A percentile compares a stretch with the other conserved stretches of the same genome.
These are phyloP conservation scores for Abelmoschus esculentus DNA, from an alignment of 345 rosid species.

Conservation along the genomic window DNA sequence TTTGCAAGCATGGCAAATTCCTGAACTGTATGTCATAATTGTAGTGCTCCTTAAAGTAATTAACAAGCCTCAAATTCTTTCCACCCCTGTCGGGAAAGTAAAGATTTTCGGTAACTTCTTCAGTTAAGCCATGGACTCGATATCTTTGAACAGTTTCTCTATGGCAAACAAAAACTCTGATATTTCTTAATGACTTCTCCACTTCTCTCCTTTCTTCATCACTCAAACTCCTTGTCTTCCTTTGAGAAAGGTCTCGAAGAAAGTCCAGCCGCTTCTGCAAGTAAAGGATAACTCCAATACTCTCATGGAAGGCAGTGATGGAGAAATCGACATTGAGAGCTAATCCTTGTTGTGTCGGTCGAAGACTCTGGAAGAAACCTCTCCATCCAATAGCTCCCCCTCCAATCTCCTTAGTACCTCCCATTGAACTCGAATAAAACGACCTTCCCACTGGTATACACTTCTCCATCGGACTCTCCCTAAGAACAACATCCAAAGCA, in stretches of 20 bases:
- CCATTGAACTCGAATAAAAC: conserved; percentile 70
- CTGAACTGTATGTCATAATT: conserved; percentile 63
- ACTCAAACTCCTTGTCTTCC: conserved; percentile 51
- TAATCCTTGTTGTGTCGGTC: conserved; percentile 91
- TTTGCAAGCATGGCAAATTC: conserved; percentile 86
- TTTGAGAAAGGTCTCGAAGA: conserved; percentile 67
- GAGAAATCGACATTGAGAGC: conserved; percentile 90
- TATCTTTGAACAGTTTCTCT: conserved; percentile 89
- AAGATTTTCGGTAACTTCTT: conserved; percentile 59
- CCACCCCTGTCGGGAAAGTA: conserved; percentile 86
- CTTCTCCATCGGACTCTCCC: conserved; percentile 78
- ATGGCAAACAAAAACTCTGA: conserved; percentile 85
- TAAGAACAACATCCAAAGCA: conserved; percentile 84
- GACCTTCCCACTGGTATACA: conserved; percentile 72
- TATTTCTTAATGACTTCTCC: conserved; percentile 70
- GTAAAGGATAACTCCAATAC: conserved; percentile 83
- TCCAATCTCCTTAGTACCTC: conserved; percentile 72
- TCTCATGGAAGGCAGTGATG: conserved; percentile 81
- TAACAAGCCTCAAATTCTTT: conserved; percentile 55
- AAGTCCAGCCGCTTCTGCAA: conserved; percentile 80
- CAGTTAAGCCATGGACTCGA: conserved; percentile 76
- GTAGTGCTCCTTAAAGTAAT: conserved; percentile 85
- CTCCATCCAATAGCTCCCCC: conserved; percentile 87
- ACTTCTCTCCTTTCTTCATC: conserved; percentile 80
- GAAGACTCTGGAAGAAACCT: conserved; percentile 92